These are phyloP conservation scores for Pyrenochaeta sp. DNA, from an alignment of 2,329 filamentous ascomycete species.

Conservation along the genomic window DNA sequence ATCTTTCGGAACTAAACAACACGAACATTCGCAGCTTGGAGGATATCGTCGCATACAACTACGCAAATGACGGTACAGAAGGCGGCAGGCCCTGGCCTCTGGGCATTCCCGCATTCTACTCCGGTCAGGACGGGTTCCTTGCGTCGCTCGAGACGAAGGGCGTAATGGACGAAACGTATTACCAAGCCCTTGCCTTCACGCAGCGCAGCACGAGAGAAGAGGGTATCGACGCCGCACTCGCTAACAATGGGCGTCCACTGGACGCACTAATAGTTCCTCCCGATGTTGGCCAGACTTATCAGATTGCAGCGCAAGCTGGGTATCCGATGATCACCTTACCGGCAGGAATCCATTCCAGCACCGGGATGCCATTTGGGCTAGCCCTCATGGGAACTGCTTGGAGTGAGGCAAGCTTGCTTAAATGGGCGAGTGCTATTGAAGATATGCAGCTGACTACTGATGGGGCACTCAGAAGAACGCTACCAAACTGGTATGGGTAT, in stretches of 20 bases:
- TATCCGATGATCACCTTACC: constrained; percentile 78
- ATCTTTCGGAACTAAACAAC: constrained; percentile 69
- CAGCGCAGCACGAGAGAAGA: constrained; percentile 66
- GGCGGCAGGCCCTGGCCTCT: constrained; percentile 65
- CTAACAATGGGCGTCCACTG: constrained; percentile 55
- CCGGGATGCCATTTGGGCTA: constrained; percentile 57
- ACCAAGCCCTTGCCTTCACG: constrained; percentile 69
- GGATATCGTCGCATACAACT: constrained; percentile 48
- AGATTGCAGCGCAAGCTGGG: constrained; percentile 77
- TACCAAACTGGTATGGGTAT: constrained; percentile 51
- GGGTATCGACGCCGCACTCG: constrained; percentile 74
- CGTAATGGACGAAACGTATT: constrained; percentile 70
- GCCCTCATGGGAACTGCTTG: constrained; percentile 67
- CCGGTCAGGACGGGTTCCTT: constrained; percentile 76
- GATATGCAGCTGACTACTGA: constrained; percentile 42
- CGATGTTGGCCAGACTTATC: constrained; percentile 71
- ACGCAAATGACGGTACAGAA: constrained; percentile 70
- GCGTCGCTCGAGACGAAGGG: constrained; percentile 70
- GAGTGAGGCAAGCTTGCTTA: constrained; percentile 65
- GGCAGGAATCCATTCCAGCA: constrained; percentile 61
- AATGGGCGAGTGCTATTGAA: constrained; percentile 63
- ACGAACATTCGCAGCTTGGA: constrained; percentile 32
- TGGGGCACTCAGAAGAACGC: constrained; percentile 30
- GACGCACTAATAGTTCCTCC: constrained; percentile 73
- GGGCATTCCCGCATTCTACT: constrained; percentile 61